Percentiles rank a stretch among this genome's conserved stretches.
Conservation (phyloP, 805 yeast genomes). For the Zygosaccharomyces gambellarensis region DNA sequence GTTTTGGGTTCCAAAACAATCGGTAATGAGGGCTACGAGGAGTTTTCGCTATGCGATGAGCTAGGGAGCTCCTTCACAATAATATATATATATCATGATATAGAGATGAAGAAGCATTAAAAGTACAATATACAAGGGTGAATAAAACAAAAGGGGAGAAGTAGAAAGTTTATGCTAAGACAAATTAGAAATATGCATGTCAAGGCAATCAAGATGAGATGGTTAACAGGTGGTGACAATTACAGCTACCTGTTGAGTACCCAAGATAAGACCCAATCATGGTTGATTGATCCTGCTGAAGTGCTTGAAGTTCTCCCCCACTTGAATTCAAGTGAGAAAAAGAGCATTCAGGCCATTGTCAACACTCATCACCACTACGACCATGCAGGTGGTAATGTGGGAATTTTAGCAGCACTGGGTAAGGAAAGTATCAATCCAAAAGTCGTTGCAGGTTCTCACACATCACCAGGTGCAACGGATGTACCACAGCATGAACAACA, state of each 20-base stretch:
- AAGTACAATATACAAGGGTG: neutral
- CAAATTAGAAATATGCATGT: conserved; percentile 66
- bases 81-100: neutral
- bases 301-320: conserved; percentile 61
- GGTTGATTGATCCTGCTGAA: conserved; percentile 91
- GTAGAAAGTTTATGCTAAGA: conserved; percentile 6
- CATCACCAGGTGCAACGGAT: conserved; percentile 53
- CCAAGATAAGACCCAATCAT: conserved; percentile 60
- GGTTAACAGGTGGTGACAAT: conserved; percentile 85
- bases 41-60: neutral
- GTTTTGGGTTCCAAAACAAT: neutral
- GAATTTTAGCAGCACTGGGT: conserved; percentile 26
- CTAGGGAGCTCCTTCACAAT: neutral
- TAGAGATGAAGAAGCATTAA: neutral
- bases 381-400: conserved; percentile 81
- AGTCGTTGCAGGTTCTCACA: conserved; percentile 67
- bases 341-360: conserved; percentile 67
- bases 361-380: conserved; percentile 97
- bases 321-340: conserved; percentile 36
- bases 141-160: neutral
- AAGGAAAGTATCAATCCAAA: conserved; percentile 41
- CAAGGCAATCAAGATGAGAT: conserved; percentile 80
- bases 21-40: neutral
- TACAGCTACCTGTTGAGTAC: conserved; percentile 69
- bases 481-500: conserved; percentile 70